Percentiles rank a stretch among this genome's conserved stretches.
Evolutionary conservation across 805 yeast genomes (phyloP).

Genomic region (Maudiozyma saulgeensis): DNA sequence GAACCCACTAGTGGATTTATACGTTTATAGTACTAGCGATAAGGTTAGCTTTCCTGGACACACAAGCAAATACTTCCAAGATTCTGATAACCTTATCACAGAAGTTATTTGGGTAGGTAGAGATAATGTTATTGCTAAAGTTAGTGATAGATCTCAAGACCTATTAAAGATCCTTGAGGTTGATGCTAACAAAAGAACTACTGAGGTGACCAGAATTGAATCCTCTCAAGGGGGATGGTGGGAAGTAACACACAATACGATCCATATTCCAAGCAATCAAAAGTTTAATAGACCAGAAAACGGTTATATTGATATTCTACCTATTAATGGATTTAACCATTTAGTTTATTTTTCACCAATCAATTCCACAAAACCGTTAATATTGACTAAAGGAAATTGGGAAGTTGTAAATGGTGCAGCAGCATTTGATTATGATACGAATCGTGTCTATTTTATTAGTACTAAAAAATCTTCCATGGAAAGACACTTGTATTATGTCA

Average conservation of each 20-base stretch:
- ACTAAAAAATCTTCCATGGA: constrained; percentile 75
- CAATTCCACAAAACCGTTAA: constrained; percentile 39
- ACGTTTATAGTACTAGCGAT: constrained; percentile 34
- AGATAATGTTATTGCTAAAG: constrained; percentile 40
- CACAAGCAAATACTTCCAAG: constrained; percentile 30
- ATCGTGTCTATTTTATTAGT: constrained; percentile 51
- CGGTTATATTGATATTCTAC: constrained; percentile 77
- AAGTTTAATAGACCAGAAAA: constrained; percentile 36
- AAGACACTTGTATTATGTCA: constrained; percentile 69
- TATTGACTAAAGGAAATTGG: constrained; percentile 75
- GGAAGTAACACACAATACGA: constrained; percentile 60
- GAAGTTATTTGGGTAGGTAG: constrained; percentile 67
- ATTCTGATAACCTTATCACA: constrained; percentile 43
- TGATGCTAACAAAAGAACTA: constrained; percentile 33
- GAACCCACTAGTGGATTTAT: constrained; percentile 57
- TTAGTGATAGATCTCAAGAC: constrained; percentile 61
- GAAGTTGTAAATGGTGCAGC: constrained; percentile 76
- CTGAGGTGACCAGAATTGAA: constrained; percentile 40
- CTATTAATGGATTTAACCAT: constrained; percentile 56
- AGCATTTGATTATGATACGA: constrained; percentile 45
- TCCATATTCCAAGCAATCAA: constrained; percentile 44
- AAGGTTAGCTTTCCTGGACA: constrained; percentile 33
- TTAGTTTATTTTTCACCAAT: constrained; percentile 79
- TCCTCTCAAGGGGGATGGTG: constrained; percentile 58
- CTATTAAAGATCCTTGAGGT: constrained; percentile 47